These are phyloP conservation scores for Penicillium sp. DNA, from an alignment of 2,329 filamentous ascomycete genomes.

Conservation along the genomic window DNA sequence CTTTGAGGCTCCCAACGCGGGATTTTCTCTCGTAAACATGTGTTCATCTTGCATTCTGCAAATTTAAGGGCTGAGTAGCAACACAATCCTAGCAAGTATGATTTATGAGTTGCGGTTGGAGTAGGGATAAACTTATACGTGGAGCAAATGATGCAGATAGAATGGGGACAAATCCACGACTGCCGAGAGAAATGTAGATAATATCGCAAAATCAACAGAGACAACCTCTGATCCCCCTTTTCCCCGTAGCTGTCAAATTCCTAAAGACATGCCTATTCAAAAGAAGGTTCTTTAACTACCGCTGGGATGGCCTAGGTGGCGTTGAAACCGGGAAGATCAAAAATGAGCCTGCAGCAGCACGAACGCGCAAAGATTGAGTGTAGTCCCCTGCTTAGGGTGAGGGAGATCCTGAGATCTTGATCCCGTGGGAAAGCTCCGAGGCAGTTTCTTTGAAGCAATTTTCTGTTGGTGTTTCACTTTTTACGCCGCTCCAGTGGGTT, in stretches of 20 bases:
- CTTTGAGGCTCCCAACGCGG: constrained; percentile 10
- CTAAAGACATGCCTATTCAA: constrained; percentile 13
- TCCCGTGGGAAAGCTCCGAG: neutral
- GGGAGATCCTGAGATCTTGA: neutral
- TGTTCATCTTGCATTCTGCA: neutral
- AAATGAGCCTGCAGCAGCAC: constrained; percentile 19
- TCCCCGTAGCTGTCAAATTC: constrained; percentile 3
- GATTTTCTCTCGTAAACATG: neutral
- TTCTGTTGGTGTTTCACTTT: neutral
- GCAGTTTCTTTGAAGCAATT: neutral
- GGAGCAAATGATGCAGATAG: neutral
- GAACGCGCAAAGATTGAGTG: constrained; percentile 20
- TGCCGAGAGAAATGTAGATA: neutral
- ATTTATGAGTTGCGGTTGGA: too few relatives aligned
- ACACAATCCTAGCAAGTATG: neutral
- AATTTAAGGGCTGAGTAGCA: neutral
- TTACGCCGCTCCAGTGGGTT: neutral
- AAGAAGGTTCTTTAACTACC: constrained; percentile 23
- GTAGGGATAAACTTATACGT: neutral
- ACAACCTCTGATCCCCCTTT: neutral
- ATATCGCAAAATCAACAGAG: neutral
- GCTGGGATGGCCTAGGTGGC: constrained; percentile 23
- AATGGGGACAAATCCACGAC: neutral
- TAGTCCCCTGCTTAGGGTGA: constrained; percentile 2
- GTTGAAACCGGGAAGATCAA: constrained; percentile 21